phyloP scores from a whole-genome alignment of 116 monocot genomes.

The Cymodocea nodosa region DNA sequence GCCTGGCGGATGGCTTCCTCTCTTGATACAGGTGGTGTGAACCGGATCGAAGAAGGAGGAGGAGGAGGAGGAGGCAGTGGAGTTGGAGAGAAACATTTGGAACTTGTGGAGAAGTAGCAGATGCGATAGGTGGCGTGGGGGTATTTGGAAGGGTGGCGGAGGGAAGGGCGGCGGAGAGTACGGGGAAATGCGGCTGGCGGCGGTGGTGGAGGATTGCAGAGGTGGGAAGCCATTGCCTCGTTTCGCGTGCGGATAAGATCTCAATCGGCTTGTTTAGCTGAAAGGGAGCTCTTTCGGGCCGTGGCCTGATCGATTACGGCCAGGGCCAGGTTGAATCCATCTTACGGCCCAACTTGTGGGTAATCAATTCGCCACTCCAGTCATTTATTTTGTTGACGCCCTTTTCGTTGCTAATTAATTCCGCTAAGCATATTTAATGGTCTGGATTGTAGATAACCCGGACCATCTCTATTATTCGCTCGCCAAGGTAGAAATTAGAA shows the following conservation, averaged over 20 bases:
- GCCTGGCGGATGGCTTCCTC: slow-evolving; percentile 89
- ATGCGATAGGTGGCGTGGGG: background rate
- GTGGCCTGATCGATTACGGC: no score
- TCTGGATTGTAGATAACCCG: no score
- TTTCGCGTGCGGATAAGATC: background rate
- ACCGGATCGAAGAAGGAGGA: background rate
- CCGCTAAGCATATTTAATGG: no score
- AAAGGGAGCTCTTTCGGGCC: no score
- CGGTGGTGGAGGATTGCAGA: background rate
- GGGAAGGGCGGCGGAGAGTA: background rate
- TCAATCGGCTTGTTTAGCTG: no score
- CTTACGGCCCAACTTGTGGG: no score
- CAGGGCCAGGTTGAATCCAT: no score
- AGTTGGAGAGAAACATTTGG: background rate
- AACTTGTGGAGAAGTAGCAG: background rate
- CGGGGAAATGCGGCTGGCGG: background rate
- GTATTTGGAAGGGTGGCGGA: background rate
- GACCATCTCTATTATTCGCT: no score
- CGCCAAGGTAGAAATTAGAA: no score
- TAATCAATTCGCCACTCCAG: no score
- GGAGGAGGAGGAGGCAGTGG: slow-evolving; percentile 5
- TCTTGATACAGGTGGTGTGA: slow-evolving; percentile 50
- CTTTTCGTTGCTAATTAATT: no score
- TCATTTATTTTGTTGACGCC: no score
- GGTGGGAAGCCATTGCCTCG: slow-evolving; percentile 5